These are phyloP conservation scores for Durio zibethinus DNA, from an alignment of 345 rosid genomes.

Conservation along the genomic window DNA sequence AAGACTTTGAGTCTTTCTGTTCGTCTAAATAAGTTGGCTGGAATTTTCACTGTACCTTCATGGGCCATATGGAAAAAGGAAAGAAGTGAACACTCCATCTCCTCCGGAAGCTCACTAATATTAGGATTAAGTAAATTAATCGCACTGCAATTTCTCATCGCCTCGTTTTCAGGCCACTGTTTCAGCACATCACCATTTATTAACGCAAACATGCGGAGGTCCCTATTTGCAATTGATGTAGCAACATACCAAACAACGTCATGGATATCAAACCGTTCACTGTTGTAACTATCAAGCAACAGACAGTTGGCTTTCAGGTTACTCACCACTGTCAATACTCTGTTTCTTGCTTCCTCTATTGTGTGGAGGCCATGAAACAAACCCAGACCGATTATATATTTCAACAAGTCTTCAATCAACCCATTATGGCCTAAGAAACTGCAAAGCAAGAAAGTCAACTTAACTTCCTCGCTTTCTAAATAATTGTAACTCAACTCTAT, in stretches of 20 bases:
- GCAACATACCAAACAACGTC: constrained; percentile 23
- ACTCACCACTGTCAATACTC: background rate
- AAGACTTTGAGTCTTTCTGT: constrained; percentile 24
- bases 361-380: constrained; percentile 4
- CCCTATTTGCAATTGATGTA: constrained; percentile 1
- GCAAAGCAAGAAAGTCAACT: constrained; percentile 15
- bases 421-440: background rate
- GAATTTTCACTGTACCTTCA: background rate
- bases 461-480: constrained; percentile 9
- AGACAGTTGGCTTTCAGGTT: constrained; percentile 20
- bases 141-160: background rate
- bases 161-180: background rate
- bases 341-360: constrained; percentile 5
- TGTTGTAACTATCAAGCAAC: background rate
- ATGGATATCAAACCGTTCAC: constrained; percentile 16
- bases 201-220: background rate
- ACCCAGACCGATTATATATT: constrained; percentile 9
- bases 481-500: constrained; percentile 6
- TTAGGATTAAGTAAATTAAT: background rate
- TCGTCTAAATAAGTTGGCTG: constrained; percentile 9
- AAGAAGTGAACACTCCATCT: constrained; percentile 13
- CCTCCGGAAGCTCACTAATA: constrained; percentile 16
- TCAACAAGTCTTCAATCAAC: constrained; percentile 8
- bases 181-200: background rate
- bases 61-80: background rate